phyloP scores from a whole-genome alignment of 1,284 basidiomycete species.

The Ceratorhiza oryzae-sativae region DNA sequence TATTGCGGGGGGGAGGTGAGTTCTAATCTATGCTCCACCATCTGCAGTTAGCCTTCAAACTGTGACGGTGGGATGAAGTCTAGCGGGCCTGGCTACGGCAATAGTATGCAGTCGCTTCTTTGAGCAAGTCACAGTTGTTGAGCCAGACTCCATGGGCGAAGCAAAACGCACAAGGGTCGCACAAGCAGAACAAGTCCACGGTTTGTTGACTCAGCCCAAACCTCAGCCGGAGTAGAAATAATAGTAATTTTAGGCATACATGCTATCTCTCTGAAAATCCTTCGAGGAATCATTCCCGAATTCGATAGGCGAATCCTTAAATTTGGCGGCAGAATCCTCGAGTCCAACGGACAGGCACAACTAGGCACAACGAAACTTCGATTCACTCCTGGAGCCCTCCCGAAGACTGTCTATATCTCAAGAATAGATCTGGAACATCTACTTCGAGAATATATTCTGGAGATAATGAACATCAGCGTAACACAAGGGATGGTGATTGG shows the following conservation, averaged over 20 bases:
- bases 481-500: slow-evolving; percentile 12
- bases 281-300: slow-evolving; percentile 17
- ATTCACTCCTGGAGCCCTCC: slow-evolving; percentile 16
- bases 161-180: slow-evolving; percentile 25
- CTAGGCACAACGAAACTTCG: slow-evolving; percentile 2
- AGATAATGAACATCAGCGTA: neutral
- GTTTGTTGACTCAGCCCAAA: neutral
- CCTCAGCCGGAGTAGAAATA: neutral
- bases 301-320: slow-evolving; percentile 2
- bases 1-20: slow-evolving; percentile 34
- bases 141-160: slow-evolving; percentile 30
- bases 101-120: slow-evolving; percentile 30
- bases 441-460: slow-evolving; percentile 24
- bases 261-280: slow-evolving; percentile 12
- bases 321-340: slow-evolving; percentile 15
- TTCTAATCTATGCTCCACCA: neutral
- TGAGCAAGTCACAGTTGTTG: slow-evolving; percentile 26
- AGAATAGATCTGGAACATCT: slow-evolving; percentile 16
- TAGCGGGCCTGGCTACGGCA: slow-evolving; percentile 29
- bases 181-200: slow-evolving; percentile 30
- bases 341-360: slow-evolving; percentile 21
- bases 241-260: slow-evolving; percentile 2
- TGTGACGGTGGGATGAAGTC: neutral
- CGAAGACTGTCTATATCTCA: slow-evolving; percentile 18
- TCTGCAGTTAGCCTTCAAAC: neutral